phyloP scores from a whole-genome alignment of 1,284 basidiomycete species.

The Ceratobasidium sp. region DNA sequence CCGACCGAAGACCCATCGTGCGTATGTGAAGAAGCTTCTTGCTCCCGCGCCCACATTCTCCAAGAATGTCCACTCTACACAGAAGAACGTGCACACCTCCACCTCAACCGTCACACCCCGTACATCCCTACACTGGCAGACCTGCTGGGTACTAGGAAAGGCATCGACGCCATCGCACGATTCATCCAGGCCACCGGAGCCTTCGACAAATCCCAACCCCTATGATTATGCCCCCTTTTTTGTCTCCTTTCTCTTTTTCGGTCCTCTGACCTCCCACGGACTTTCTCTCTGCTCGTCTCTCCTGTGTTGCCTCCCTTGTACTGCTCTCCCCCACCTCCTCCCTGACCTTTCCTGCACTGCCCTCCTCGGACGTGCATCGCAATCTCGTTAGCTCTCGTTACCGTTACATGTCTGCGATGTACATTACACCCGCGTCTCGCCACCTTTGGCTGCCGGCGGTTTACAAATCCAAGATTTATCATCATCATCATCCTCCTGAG shows the following conservation, averaged over 20 bases:
- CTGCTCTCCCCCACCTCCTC: no score
- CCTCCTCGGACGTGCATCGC: no score
- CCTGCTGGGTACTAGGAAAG: background rate
- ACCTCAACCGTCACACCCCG: background rate
- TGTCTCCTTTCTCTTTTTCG: background rate
- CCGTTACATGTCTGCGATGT: no score
- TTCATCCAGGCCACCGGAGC: background rate
- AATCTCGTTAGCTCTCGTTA: no score
- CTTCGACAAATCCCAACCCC: background rate
- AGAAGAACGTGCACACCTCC: slow-evolving; percentile 41
- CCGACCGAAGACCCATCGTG: slow-evolving; percentile 44
- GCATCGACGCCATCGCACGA: background rate
- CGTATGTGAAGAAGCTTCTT: slow-evolving; percentile 45
- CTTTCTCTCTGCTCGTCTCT: no score
- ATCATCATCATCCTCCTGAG: no score
- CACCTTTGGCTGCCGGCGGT: no score
- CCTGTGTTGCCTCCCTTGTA: no score
- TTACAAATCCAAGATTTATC: no score
- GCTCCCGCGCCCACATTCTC: slow-evolving; percentile 48
- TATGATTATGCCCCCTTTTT: background rate
- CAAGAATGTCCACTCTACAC: slow-evolving; percentile 45
- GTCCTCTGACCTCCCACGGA: no score
- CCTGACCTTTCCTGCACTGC: no score
- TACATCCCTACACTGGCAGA: background rate
- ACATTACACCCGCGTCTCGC: no score